These are phyloP conservation scores for Seiridium cupressi DNA, from an alignment of 2,329 filamentous ascomycete species.

Conservation along the genomic window DNA sequence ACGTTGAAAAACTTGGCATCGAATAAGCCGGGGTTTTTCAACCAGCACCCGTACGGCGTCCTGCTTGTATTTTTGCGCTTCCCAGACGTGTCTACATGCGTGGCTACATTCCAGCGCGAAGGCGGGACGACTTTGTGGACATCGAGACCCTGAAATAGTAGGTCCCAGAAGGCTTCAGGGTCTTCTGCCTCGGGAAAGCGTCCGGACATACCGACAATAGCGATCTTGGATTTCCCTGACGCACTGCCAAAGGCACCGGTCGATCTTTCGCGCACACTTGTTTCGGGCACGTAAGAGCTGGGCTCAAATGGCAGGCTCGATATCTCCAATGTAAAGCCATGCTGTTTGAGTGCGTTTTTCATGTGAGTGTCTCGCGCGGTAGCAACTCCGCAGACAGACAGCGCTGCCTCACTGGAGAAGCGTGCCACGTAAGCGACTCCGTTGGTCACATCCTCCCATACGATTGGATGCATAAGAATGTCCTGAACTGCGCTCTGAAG, in stretches of 20 bases:
- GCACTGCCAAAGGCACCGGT: too few relatives aligned
- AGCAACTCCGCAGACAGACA: too few relatives aligned
- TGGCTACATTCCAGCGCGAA: slow-evolving; percentile 15
- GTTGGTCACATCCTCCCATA: slow-evolving; percentile 39
- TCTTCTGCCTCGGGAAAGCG: slow-evolving; percentile 17
- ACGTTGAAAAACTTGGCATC: slow-evolving; percentile 23
- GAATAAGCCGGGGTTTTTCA: slow-evolving; percentile 19
- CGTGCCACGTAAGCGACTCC: slow-evolving; percentile 41
- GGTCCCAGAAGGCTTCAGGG: slow-evolving; percentile 23
- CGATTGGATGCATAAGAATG: slow-evolving; percentile 37
- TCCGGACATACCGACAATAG: slow-evolving; percentile 21
- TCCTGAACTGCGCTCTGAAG: slow-evolving; percentile 15
- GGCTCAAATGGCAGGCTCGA: background rate
- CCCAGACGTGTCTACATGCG: slow-evolving; percentile 20
- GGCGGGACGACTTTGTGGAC: slow-evolving; percentile 19
- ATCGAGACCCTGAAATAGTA: slow-evolving; percentile 20
- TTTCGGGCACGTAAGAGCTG: too few relatives aligned
- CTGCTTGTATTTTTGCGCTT: slow-evolving; percentile 16
- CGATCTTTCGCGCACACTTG: too few relatives aligned
- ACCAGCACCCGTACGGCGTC: slow-evolving; percentile 13
- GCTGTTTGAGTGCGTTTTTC: slow-evolving; percentile 12
- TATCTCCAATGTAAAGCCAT: slow-evolving; percentile 1
- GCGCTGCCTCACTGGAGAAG: too few relatives aligned
- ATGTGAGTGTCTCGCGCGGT: slow-evolving; percentile 19
- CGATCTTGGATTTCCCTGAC: slow-evolving; percentile 17